Conservation (phyloP, 2,329 filamentous ascomycete genomes). For the Aspergillus sp. region DNA sequence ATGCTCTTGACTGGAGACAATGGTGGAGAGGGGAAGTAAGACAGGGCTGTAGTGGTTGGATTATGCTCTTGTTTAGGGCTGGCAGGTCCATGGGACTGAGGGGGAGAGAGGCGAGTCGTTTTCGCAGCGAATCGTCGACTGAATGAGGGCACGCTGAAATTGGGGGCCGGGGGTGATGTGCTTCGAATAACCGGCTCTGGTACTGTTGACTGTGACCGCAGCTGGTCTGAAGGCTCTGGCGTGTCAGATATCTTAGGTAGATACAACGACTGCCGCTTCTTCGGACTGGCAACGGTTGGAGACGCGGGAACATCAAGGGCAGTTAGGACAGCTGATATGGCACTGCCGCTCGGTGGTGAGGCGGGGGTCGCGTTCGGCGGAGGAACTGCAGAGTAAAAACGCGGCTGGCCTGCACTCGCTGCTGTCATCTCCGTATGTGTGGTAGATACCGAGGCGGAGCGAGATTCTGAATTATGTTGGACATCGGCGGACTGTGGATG, state of each 20-base stretch:
- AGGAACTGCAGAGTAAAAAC: constrained; percentile 15
- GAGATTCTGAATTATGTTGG: constrained; percentile 21
- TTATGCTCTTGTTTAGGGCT: constrained; percentile 5
- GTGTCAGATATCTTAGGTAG: constrained; percentile 11
- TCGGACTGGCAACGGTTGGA: constrained; percentile 21
- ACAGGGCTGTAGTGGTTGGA: constrained; percentile 1
- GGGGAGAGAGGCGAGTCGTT: constrained; percentile 9
- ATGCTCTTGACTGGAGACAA: constrained; percentile 30
- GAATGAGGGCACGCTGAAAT: constrained; percentile 42
- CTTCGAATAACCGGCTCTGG: constrained; percentile 26
- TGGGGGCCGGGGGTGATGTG: constrained; percentile 36
- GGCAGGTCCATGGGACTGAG: constrained; percentile 15
- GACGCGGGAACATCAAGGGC: constrained; percentile 14
- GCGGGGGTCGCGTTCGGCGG: constrained; percentile 12
- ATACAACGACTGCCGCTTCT: constrained; percentile 27
- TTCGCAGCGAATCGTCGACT: constrained; percentile 35
- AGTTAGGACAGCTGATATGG: constrained; percentile 14
- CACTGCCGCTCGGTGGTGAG: constrained; percentile 15
- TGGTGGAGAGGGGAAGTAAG: constrained; percentile 28
- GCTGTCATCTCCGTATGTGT: constrained; percentile 22
- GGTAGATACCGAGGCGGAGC: constrained; percentile 27
- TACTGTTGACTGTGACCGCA: constrained; percentile 20
- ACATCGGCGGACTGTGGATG: constrained; percentile 26
- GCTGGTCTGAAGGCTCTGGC: constrained; percentile 18
- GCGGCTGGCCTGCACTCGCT: constrained; percentile 10